Conservation (phyloP, 2,329 filamentous ascomycete species). For the Pseudocercospora cruenta region DNA sequence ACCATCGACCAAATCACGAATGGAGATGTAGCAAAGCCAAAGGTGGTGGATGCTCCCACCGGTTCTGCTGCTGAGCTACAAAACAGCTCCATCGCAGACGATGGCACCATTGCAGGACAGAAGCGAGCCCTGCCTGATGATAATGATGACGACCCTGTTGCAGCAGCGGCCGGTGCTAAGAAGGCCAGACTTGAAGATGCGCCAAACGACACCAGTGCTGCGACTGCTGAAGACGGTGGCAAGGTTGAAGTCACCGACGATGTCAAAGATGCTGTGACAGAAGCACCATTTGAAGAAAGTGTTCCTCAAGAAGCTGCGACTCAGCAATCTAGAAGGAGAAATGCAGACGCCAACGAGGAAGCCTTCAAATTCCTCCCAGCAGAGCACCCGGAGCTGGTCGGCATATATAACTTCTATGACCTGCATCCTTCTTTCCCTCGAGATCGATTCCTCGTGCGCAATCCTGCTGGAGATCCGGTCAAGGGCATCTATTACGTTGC, state of each 20-base stretch:
- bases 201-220: slow-evolving; percentile 27
- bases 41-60: slow-evolving; percentile 15
- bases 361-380: slow-evolving; percentile 87
- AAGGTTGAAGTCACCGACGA: slow-evolving; percentile 25
- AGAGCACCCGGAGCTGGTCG: slow-evolving; percentile 73
- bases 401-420: slow-evolving; percentile 82
- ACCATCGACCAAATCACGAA: slow-evolving; percentile 47
- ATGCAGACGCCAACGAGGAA: slow-evolving; percentile 69
- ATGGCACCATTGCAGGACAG: slow-evolving; percentile 19
- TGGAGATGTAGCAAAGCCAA: slow-evolving; percentile 26
- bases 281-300: slow-evolving; percentile 33
- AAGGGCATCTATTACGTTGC: slow-evolving; percentile 98
- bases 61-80: slow-evolving; percentile 23
- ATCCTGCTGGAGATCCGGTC: slow-evolving; percentile 81
- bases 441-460: slow-evolving; percentile 94
- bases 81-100: slow-evolving; percentile 10
- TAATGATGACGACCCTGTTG: slow-evolving; percentile 41
- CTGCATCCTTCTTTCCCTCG: slow-evolving; percentile 82
- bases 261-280: slow-evolving; percentile 28
- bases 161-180: slow-evolving; percentile 43
- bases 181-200: slow-evolving; percentile 33
- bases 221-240: slow-evolving; percentile 15
- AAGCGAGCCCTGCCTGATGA: slow-evolving; percentile 49
- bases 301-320: slow-evolving; percentile 19
- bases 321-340: slow-evolving; percentile 26